Evolutionary conservation across 2,329 filamentous ascomycete species (phyloP).

Genomic region (Cercospora sp.): DNA sequence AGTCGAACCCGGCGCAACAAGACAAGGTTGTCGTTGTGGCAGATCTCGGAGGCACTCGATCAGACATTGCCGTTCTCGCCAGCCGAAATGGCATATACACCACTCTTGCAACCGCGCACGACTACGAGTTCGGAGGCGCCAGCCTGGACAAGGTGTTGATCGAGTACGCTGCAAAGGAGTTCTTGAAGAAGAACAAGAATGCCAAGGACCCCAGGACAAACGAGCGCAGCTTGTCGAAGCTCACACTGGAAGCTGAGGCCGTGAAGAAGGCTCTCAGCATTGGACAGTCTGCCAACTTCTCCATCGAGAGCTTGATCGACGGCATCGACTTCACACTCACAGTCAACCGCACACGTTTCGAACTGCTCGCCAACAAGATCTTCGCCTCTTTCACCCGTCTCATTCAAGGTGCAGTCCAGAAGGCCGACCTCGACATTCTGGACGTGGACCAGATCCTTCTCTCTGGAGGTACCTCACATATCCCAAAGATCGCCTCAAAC

Average conservation of each 20-base stretch:
- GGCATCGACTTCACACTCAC: conserved; percentile 89
- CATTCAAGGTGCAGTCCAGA: conserved; percentile 81
- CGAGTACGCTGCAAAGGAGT: conserved; percentile 98
- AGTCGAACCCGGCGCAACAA: conserved; percentile 65
- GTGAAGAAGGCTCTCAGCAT: conserved; percentile 91
- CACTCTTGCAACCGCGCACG: conserved; percentile 86
- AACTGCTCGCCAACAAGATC: conserved; percentile 81
- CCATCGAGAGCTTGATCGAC: conserved; percentile 84
- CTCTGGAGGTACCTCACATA: conserved; percentile 88
- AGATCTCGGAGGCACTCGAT: conserved; percentile 88
- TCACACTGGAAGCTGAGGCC: conserved; percentile 85
- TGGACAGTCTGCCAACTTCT: conserved; percentile 85
- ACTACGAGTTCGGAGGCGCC: conserved; percentile 87
- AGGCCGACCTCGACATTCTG: conserved; percentile 86
- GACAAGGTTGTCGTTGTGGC: conserved; percentile 93
- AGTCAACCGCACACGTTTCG: conserved; percentile 90
- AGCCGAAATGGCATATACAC: conserved; percentile 96
- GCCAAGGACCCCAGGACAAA: conserved; percentile 74
- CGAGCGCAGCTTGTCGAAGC: conserved; percentile 79
- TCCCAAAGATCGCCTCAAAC: conserved; percentile 85
- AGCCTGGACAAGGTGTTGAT: conserved; percentile 88
- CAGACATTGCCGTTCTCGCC: conserved; percentile 86
- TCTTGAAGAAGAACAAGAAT: conserved; percentile 91
- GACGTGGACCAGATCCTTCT: conserved; percentile 95
- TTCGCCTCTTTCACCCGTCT: conserved; percentile 86